Conservation (phyloP, 495 filamentous ascomycete genomes). For the Cetradonia linearis region DNA sequence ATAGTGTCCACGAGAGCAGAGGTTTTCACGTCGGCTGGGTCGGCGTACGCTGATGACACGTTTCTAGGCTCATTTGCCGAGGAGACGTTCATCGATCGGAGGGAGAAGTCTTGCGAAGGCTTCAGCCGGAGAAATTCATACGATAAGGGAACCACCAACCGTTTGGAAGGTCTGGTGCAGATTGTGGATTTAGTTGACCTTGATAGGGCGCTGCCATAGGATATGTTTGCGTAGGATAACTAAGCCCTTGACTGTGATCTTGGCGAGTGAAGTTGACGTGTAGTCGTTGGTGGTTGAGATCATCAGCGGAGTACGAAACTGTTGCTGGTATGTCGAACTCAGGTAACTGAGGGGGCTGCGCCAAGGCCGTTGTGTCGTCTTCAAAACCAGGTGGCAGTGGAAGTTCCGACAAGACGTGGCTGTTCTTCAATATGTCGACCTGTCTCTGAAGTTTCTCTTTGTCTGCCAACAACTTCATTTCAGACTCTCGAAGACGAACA, state of each 20-base stretch:
- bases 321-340: conserved; percentile 19
- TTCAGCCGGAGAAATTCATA: conserved; percentile 17
- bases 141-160: conserved; percentile 20
- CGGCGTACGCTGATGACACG: neutral
- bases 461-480: conserved; percentile 18
- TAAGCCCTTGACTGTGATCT: conserved; percentile 6
- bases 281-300: conserved; percentile 22
- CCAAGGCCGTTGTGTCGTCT: neutral
- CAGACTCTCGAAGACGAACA: conserved; percentile 23
- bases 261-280: conserved; percentile 20
- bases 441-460: conserved; percentile 22
- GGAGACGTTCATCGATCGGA: conserved; percentile 16
- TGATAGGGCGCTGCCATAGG: conserved; percentile 10
- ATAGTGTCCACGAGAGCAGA: conserved; percentile 15
- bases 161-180: conserved; percentile 20
- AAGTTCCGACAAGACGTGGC: conserved; percentile 15
- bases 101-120: conserved; percentile 18
- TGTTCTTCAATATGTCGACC: conserved; percentile 17
- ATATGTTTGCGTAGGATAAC: conserved; percentile 10
- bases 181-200: conserved; percentile 12
- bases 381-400: conserved; percentile 21
- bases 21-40: neutral
- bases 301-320: conserved; percentile 21
- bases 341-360: neutral
- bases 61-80: conserved; percentile 1